phyloP scores from a whole-genome alignment of 2,329 filamentous ascomycete genomes.

The Triangularia verruculosa region DNA sequence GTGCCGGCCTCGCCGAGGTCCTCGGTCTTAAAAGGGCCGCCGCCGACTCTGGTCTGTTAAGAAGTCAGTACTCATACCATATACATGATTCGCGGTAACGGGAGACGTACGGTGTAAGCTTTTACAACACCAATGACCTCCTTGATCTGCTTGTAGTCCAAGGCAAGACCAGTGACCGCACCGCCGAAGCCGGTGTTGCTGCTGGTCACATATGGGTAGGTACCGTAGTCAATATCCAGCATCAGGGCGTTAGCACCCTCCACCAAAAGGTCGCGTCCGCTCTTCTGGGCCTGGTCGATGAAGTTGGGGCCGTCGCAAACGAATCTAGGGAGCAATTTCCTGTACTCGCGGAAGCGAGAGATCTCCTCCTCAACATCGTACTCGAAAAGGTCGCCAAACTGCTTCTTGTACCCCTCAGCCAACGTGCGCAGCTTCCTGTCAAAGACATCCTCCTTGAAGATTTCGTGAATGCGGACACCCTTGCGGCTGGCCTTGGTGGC shows the following conservation, averaged over 20 bases:
- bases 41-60: constrained; percentile 61
- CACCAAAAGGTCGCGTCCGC: constrained; percentile 59
- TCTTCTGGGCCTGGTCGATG: constrained; percentile 58
- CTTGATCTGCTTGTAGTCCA: constrained; percentile 58
- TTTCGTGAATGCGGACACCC: constrained; percentile 63
- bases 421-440: constrained; percentile 63
- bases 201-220: constrained; percentile 47
- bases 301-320: constrained; percentile 66
- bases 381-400: constrained; percentile 54
- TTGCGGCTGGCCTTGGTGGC: constrained; percentile 42
- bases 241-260: constrained; percentile 67
- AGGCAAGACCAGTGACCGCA: constrained; percentile 59
- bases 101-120: constrained; percentile 46
- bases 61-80: constrained; percentile 17
- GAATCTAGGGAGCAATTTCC: constrained; percentile 55
- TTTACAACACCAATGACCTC: constrained; percentile 64
- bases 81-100: too few species aligned
- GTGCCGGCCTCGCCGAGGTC: constrained; percentile 43
- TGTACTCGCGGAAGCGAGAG: constrained; percentile 56
- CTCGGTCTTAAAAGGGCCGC: constrained; percentile 67
- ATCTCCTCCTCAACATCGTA: constrained; percentile 71
- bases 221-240: constrained; percentile 60
- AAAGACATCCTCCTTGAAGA: constrained; percentile 65
- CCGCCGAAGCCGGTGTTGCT: constrained; percentile 60
- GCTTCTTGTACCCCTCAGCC: constrained; percentile 61